Evolutionary conservation across 164 flowering plant genomes (phyloP), one percentile per base, ranked within the genome.

Genomic region (Platanus orientalis): DNA sequence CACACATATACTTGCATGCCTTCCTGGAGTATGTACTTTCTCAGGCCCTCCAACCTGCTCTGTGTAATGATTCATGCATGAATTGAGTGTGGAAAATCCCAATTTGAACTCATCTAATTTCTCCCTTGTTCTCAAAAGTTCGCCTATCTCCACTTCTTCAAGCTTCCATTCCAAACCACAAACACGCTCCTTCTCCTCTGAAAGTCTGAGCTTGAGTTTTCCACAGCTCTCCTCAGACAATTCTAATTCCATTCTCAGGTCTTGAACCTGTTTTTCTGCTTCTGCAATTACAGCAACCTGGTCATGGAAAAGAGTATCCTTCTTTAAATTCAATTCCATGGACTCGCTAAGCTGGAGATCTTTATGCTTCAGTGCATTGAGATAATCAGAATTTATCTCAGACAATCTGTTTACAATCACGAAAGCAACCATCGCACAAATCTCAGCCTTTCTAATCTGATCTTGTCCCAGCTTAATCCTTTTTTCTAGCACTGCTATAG

Each of bases 361-460:
- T 71, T 73, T 80, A 3, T 65, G 39, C 64, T 70, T 73, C 58
- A 83, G 58, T 27, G 59, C 78, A 54, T 68, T 70, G 20, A 61
- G 55, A 58, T 70, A 65, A 62, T 51, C 36, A 32, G 61, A 64
- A 59, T 78, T 81, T 54, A 67, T 67, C 66, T 88, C 93, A 39
- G 85, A 81, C 39, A 86, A 66, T 66, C 88, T 75, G 63, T 77
- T 88, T 60, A 86, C 94, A 56, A 83, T 70, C 34, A 87, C 77
- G 72, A 90, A 87, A 55, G 90, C 93, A 64, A 59, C 92, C 42
- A 86, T 80, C 23, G 97, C 90, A 75, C 86, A 83, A 48, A 28
- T 42, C 28, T 92, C 84, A 63, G 84, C 65, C 39, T 75, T 81
- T 61, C 56, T 58, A 20, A 78, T 64, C 24, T 77, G 66, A 60